A percentile compares a stretch with the other conserved stretches of the same genome.
phyloP scores from a whole-genome alignment of 768 basidiomycete species.

The Clathrus columnatus region DNA sequence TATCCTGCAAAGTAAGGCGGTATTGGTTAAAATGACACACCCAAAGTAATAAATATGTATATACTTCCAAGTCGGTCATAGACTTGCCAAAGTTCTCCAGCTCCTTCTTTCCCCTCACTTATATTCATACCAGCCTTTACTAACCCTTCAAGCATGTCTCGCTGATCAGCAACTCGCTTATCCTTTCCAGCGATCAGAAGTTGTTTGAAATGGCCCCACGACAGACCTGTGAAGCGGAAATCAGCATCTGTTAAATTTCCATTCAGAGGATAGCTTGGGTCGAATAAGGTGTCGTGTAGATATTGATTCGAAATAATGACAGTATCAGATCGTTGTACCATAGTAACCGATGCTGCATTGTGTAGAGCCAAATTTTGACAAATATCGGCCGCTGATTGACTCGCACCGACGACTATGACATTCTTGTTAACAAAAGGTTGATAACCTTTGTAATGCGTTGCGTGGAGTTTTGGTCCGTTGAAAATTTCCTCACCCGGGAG shows the following conservation, averaged over 20 bases:
- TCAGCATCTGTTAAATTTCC: neutral
- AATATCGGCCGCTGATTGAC: conserved; percentile 6
- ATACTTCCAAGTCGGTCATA: conserved; percentile 28
- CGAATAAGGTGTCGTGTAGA: neutral
- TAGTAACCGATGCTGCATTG: neutral
- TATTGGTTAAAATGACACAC: neutral
- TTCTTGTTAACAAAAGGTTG: conserved; percentile 1
- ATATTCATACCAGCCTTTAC: conserved; percentile 29
- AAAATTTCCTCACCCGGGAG: conserved; percentile 22
- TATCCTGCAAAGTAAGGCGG: neutral
- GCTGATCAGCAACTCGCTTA: conserved; percentile 19
- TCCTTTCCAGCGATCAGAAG: conserved; percentile 10
- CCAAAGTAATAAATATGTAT: neutral
- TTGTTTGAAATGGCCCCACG: neutral
- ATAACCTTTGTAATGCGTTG: conserved; percentile 24
- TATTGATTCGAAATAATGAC: neutral
- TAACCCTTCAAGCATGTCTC: conserved; percentile 27
- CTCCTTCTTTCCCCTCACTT: conserved; percentile 27
- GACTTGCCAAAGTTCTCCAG: conserved; percentile 22
- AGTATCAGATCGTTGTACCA: conserved; percentile 7
- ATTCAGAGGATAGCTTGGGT: neutral
- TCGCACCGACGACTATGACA: conserved; percentile 5
- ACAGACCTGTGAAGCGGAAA: neutral
- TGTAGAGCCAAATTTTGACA: neutral
- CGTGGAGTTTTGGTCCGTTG: conserved; percentile 26